Conservation (phyloP, 305 asterid species). For the Fraxinus platypoda region DNA sequence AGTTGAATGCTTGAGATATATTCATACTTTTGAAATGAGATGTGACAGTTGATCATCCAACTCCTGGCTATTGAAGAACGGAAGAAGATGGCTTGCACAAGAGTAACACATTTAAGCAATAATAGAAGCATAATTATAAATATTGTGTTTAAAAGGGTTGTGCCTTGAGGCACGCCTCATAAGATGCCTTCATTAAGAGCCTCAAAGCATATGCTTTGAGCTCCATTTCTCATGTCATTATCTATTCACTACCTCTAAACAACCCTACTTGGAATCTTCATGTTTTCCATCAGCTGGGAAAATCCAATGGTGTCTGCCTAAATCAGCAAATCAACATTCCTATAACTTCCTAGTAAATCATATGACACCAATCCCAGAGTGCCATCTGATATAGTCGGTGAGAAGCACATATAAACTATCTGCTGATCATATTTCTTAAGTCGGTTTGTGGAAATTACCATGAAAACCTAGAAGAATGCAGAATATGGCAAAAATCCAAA, state of each 20-base stretch:
- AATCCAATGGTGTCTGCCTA: not conserved
- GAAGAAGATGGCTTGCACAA: not conserved
- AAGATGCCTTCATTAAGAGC: not conserved
- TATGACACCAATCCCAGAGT: not conserved
- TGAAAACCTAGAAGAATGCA: conserved; percentile 75
- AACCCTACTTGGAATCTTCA: not conserved
- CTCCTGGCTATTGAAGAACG: not conserved
- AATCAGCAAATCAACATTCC: not conserved
- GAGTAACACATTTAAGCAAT: not conserved
- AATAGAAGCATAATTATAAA: not conserved
- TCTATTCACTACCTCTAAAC: not conserved
- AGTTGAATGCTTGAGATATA: not conserved
- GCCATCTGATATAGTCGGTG: not conserved
- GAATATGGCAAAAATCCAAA: conserved; percentile 78
- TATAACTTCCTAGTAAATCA: not conserved
- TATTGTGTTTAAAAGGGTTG: not conserved
- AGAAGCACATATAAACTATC: not conserved
- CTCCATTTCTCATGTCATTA: not conserved
- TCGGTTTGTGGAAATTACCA: conserved; percentile 35
- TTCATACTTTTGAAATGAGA: not conserved
- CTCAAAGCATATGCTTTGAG: not conserved
- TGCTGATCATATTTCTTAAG: not conserved
- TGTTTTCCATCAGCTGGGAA: not conserved
- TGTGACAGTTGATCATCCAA: not conserved
- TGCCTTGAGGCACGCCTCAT: not conserved